Evolutionary conservation across 164 flowering plant genomes (phyloP), one percentile per base, ranked within the genome.

Genomic region (Piper betle): DNA sequence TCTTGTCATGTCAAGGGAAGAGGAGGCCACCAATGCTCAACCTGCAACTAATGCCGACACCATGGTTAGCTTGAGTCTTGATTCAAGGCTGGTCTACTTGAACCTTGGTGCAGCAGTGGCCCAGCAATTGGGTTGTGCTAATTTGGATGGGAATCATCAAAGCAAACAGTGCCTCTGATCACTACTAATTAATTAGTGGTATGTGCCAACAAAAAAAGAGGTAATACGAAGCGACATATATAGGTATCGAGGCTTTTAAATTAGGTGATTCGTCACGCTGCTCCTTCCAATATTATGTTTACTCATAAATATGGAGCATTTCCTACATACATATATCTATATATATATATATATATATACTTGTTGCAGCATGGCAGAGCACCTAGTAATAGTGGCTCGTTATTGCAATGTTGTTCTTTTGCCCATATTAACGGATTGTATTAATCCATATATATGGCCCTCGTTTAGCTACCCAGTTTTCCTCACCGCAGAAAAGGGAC

Each of bases 1-100:
- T 1, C 72, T 86, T 20, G 99, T 94, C 10, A 69, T 94, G 40
- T 91, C 99, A 0, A 73, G 99, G 0, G 99, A 91, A 64, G 96
- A 88, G 64, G 87, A 78, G 3, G 71, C 57, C 7, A 57, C 62
- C 13, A 64, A 52, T 57, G 40, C 57, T 42, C 33, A 50, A 50
- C 33, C 78, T 2, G 54, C 74, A 1, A 15, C 50, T 7, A 8
- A 10, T 20, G 58, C 76, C 2, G 71, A 70, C 67, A 68, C 78
- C 57, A 68, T 64, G 62, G 64, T 66, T n/a, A 78, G 61, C 68
- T 68, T 78, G 1, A 78, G 82, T 42, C 74, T 90, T 40, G 95
- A 86, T 68, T 84, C 97, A 15, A 85, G 93, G 63, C 58, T 91
- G 76, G 91, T 86, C 62, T 88, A 83, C 73, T 76, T 86, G 18